Evolutionary conservation across 2,329 filamentous ascomycete species (phyloP).

Genomic region (Pseudocercospora musae): DNA sequence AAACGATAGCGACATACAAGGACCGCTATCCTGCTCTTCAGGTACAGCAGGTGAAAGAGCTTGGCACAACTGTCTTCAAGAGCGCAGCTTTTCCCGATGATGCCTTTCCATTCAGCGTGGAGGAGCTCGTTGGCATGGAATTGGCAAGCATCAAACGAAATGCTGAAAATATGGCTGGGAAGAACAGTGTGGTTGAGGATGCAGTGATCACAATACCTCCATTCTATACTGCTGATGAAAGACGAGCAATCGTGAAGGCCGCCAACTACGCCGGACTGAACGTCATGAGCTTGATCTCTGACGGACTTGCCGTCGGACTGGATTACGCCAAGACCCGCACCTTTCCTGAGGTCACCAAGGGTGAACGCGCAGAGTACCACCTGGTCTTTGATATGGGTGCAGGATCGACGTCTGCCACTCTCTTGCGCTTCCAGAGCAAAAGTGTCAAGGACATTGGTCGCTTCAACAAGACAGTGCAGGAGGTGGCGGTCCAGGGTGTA

Average conservation of each 20-base stretch:
- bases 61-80: slow-evolving; percentile 76
- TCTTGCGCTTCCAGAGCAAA: slow-evolving; percentile 85
- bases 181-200: slow-evolving; percentile 70
- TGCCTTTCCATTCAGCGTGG: slow-evolving; percentile 65
- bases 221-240: slow-evolving; percentile 89
- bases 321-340: slow-evolving; percentile 92
- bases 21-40: slow-evolving; percentile 74
- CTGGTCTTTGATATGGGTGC: slow-evolving; percentile 97
- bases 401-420: slow-evolving; percentile 84
- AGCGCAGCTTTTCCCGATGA: slow-evolving; percentile 71
- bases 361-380: slow-evolving; percentile 84
- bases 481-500: slow-evolving; percentile 81
- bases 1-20: slow-evolving; percentile 66
- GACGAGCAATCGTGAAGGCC: slow-evolving; percentile 77
- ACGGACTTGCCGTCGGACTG: slow-evolving; percentile 86
- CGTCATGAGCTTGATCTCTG: slow-evolving; percentile 78
- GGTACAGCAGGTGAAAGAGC: slow-evolving; percentile 56
- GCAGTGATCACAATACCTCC: slow-evolving; percentile 84
- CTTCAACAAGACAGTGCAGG: slow-evolving; percentile 94
- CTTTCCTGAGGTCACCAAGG: slow-evolving; percentile 80
- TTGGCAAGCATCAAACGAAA: slow-evolving; percentile 87
- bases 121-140: slow-evolving; percentile 95
- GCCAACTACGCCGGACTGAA: slow-evolving; percentile 85
- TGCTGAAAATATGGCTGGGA: slow-evolving; percentile 77
- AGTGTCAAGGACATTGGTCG: slow-evolving; percentile 87